A percentile compares a stretch with the other conserved stretches of the same genome.
phyloP scores from a whole-genome alignment of 1,139 yeast genomes.

The Yamadazyma conglobata region DNA sequence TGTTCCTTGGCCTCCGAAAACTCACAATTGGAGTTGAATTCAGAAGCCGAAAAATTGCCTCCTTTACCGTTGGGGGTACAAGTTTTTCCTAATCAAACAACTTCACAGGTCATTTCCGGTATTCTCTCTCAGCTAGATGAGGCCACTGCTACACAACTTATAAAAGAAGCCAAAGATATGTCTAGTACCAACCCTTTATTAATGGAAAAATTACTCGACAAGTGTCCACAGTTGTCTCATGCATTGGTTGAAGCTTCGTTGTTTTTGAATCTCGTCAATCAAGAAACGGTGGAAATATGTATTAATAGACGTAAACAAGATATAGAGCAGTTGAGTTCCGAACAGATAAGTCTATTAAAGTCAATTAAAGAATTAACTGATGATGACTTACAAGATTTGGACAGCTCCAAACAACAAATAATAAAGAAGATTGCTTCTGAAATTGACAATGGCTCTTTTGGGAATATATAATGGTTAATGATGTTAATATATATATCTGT shows the following conservation, averaged over 20 bases:
- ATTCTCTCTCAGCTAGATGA: constrained; percentile 58
- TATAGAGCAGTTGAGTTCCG: constrained; percentile 44
- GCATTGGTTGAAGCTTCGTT: constrained; percentile 78
- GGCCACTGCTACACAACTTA: constrained; percentile 49
- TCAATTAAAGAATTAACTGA: constrained; percentile 60
- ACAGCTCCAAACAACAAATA: constrained; percentile 51
- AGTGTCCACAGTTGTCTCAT: constrained; percentile 76
- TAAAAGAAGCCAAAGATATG: constrained; percentile 65
- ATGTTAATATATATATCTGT: background rate
- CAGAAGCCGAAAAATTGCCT: constrained; percentile 30
- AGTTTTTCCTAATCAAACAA: constrained; percentile 50
- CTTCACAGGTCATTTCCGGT: constrained; percentile 59
- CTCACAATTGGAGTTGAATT: constrained; percentile 17
- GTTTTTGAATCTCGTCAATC: constrained; percentile 53
- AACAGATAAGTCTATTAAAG: constrained; percentile 50
- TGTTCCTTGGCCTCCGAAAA: constrained; percentile 66
- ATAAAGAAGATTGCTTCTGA: constrained; percentile 39
- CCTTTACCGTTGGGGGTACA: constrained; percentile 49
- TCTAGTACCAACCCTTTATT: constrained; percentile 58
- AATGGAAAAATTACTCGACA: constrained; percentile 59
- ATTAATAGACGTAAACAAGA: constrained; percentile 31
- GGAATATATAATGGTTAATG: constrained; percentile 21
- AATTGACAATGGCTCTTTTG: constrained; percentile 46
- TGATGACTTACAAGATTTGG: constrained; percentile 58
- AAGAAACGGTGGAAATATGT: constrained; percentile 49